phyloP scores from a whole-genome alignment of 2,329 filamentous ascomycete species.

The Colletotrichum cuscutae region DNA sequence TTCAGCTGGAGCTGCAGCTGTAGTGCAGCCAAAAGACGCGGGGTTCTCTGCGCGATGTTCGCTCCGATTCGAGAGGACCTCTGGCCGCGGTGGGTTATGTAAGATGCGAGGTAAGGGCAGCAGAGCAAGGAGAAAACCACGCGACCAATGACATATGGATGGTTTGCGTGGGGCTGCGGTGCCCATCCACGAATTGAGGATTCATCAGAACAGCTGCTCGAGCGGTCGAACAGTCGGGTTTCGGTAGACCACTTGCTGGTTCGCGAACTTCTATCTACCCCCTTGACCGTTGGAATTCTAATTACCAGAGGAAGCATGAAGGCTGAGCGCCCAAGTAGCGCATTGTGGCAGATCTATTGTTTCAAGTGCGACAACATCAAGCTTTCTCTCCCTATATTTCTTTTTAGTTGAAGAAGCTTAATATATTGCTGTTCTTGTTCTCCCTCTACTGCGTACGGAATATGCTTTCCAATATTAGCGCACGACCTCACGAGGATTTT shows the following conservation, averaged over 20 bases:
- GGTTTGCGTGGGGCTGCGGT: not conserved
- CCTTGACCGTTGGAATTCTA: not conserved
- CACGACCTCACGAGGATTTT: not conserved
- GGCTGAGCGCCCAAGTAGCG: not conserved
- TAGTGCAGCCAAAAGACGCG: not conserved
- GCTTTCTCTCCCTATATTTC: conserved; percentile 18
- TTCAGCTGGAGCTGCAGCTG: not conserved
- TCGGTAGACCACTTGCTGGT: not conserved
- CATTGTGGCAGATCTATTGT: conserved; percentile 20
- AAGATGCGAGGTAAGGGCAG: not conserved
- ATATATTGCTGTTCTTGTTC: not conserved
- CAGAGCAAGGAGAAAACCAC: not conserved
- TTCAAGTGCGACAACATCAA: conserved; percentile 9
- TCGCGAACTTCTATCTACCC: not conserved
- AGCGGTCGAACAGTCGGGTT: too few relatives aligned
- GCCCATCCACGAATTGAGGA: not conserved
- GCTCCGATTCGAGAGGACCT: not conserved
- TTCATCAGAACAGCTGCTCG: too few relatives aligned
- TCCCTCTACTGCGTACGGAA: too few relatives aligned
- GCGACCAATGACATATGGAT: not conserved
- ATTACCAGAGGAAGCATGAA: not conserved
- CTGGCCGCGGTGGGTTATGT: not conserved
- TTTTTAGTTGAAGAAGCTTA: conserved; percentile 12
- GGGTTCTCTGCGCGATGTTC: not conserved
- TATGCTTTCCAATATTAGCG: not conserved